Base-by-base conservation (phyloP, 257 asterid genomes). In the Prunella vulgaris region DNA sequence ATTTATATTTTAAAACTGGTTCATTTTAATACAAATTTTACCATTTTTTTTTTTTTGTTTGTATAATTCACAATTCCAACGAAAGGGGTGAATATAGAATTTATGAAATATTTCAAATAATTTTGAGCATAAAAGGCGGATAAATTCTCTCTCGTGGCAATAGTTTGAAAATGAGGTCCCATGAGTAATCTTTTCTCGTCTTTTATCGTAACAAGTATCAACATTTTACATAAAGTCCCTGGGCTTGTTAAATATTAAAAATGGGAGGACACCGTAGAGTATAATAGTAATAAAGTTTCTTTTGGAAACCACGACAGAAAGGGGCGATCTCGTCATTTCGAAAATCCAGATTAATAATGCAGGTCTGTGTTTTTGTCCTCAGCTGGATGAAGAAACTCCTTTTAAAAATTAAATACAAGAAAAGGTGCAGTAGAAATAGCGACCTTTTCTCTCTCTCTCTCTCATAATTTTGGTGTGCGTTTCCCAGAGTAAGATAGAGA, bases 331-430 rank as follows among this genome's bases (percentile, higher is more conserved):
- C 59, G 89, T 81, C 70, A 81, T 66, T 77, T 69, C 20, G 14
- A 18, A 32, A 58, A 40, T 42, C 35, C 21, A 13, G 77, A 81
- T 61, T 65, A 73, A 79, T 81, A 71, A 78, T 71, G 68, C 81
- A 74, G 82, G 85, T 73, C 77, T 79, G 79, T 81, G 58, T 75
- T 71, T 85, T 81, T 75, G 71, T 81, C 84, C 80, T 70, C 69
- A 78, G 75, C 83, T 78, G 76, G 73, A 78, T 74, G 38, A 83
- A 78, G 76, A 69, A 80, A 61, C 72, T 60, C 74, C 64, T 73
- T 77, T 70, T 69, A 76, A 74, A 35, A 35, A 35, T 35, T 35
- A 70, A 75, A 68, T 63, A 66, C 56, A 60, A 82, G 71, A 75
- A 66, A 80, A 66, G 85, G 71, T 64, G 70, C 69, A 58, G 78